These are phyloP conservation scores for Craterostigma plantagineum DNA, from an alignment of 257 asterid species.

Conservation along the genomic window DNA sequence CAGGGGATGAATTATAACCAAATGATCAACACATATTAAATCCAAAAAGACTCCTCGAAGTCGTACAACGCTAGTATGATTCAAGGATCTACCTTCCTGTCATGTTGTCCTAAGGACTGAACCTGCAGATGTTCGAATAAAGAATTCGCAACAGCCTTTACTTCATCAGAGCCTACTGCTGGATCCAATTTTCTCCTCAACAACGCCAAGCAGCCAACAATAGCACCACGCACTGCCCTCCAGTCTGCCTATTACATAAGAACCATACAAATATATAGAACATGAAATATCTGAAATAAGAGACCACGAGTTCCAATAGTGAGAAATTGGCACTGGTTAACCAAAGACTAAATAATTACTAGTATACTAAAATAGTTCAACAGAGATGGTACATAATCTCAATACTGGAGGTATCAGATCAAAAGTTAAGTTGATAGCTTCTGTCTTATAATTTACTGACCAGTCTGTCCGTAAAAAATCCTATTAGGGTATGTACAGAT, in stretches of 20 bases:
- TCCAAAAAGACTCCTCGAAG: conserved; percentile 4
- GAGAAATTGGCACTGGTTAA: too few species aligned
- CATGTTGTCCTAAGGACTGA: conserved; percentile 78
- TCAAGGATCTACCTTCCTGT: conserved; percentile 57
- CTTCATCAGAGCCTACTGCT: conserved; percentile 34
- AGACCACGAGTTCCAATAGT: too few species aligned
- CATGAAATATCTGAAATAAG: too few species aligned
- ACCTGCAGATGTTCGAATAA: conserved; percentile 47
- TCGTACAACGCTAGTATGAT: too few species aligned
- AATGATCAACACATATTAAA: conserved; percentile 8
- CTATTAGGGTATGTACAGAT: conserved; percentile 53
- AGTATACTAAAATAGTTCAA: too few species aligned
- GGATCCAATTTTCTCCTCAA: conserved; percentile 56
- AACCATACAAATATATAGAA: conserved; percentile 4
- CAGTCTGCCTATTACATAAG: conserved; percentile 71
- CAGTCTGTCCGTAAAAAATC: conserved; percentile 78
- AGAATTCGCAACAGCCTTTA: conserved; percentile 48
- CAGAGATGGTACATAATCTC: too few species aligned
- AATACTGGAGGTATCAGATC: too few species aligned
- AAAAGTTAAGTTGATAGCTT: too few species aligned
- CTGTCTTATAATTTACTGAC: conserved; percentile 22
- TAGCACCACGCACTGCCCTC: conserved; percentile 89
- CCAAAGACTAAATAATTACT: too few species aligned
- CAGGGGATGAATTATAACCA: conserved; percentile 6
- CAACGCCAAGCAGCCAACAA: conserved; percentile 86